Base-by-base conservation (phyloP, 345 rosid genomes). In the Salix exigua region DNA sequence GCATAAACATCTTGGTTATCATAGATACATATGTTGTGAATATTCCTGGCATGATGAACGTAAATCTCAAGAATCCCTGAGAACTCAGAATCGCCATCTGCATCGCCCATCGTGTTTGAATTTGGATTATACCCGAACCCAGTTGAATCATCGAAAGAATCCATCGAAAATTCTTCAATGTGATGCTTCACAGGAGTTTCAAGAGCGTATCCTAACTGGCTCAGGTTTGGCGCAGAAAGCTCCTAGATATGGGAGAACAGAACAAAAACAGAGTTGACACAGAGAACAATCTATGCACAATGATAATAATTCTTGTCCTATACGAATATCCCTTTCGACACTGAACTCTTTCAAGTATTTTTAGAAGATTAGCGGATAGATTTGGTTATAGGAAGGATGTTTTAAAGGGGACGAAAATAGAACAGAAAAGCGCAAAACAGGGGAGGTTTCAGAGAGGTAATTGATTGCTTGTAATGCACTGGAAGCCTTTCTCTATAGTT, bases 1-100 rank as follows among this genome's bases (percentile, higher is more conserved):
- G 97, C 94, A 79, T 91, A 96, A 46, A 96, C 97, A 75, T 96
- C 99, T 83, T 96, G 99, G 74, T 96, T 90, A 35, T 93, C 94
- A 66, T 96, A 96, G 85, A 96, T 93, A 66, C 99, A 96, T 28
- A 96, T 96, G 89, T 96, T 93, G 88, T 96, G 98, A 69, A 96
- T 96, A 82, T 96, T 91, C 86, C 93, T 89, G 28, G 99, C 99
- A 73, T 92, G 88, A 71, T 95, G 97, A 76, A 95, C 92, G 74
- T 76, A 88, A 64, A 95, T 88, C 81, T 91, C 89, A 30, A 95
- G 97, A 70, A 92, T 75, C 6, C 90, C 89, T 0, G 87, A 87
- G 68, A 86, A 83, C 33, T 77, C 88, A 28, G 89, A 74, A 62
- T 82, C 87, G n/a, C 38, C 86, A 31, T 80, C 89, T 40, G 58